Conservation (phyloP, 2,329 filamentous ascomycete species). For the Tolypocladium amazonense region DNA sequence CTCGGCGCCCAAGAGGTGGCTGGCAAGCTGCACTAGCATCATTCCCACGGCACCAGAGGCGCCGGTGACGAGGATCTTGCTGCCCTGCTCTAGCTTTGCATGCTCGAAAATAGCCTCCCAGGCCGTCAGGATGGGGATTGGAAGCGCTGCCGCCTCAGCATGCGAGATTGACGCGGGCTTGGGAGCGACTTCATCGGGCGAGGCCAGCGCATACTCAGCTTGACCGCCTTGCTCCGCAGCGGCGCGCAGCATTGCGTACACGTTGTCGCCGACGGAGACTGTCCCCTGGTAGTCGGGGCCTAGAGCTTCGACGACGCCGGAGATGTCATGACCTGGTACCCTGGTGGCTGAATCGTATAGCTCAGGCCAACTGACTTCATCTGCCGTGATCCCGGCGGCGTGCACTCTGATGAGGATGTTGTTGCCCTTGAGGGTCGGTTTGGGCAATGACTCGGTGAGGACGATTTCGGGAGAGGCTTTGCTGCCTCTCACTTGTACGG, state of each 20-base stretch:
- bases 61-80: conserved; percentile 17
- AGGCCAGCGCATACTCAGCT: conserved; percentile 16
- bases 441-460: conserved; percentile 6
- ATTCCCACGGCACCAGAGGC: conserved; percentile 19
- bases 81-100: conserved; percentile 5
- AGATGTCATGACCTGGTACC: conserved; percentile 25
- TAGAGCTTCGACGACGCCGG: conserved; percentile 17
- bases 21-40: conserved; percentile 18
- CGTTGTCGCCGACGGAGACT: conserved; percentile 8
- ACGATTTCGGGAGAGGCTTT: conserved; percentile 8
- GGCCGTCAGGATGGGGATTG: conserved; percentile 19
- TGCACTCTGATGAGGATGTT: conserved; percentile 19
- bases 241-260: conserved; percentile 17
- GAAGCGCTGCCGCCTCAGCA: conserved; percentile 17
- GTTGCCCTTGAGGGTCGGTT: conserved; percentile 5
- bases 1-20: conserved; percentile 8
- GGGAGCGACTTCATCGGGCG: conserved; percentile 5
- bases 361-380: conserved; percentile 23
- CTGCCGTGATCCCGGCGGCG: conserved; percentile 22
- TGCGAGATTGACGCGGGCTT: conserved; percentile 13
- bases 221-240: conserved; percentile 10
- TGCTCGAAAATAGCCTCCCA: conserved; percentile 15
- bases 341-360: conserved; percentile 15
- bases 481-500: conserved; percentile 19
- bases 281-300: conserved; percentile 12